A percentile compares a stretch with the other conserved stretches of the same genome.
Conservation (phyloP, 345 rosid species). For the Balakata baccata region DNA sequence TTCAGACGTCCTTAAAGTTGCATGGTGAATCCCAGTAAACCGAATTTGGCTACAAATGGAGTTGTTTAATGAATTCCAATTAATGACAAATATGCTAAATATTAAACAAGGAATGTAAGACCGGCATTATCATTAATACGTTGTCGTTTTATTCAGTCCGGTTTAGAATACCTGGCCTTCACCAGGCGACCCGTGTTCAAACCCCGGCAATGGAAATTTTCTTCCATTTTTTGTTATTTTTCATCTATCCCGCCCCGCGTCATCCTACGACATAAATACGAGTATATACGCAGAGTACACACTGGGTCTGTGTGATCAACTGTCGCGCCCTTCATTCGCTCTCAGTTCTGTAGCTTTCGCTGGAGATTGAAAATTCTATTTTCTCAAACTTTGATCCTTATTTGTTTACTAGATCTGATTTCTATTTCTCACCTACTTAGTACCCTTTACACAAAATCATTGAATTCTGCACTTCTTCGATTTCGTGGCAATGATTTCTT, state of each 20-base stretch:
- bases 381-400: background rate
- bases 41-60: too few relatives aligned
- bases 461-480: background rate
- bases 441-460: background rate
- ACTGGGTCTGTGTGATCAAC: background rate
- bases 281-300: background rate
- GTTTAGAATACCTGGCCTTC: slow-evolving; percentile 12
- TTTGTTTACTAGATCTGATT: background rate
- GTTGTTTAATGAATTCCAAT: too few relatives aligned
- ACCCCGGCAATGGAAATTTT: slow-evolving; percentile 2
- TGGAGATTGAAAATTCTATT: background rate
- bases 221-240: background rate
- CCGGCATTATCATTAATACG: background rate
- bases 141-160: slow-evolving; percentile 8
- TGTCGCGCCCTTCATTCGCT: background rate
- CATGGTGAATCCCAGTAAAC: too few relatives aligned
- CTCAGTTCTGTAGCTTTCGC: background rate
- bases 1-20: too few relatives aligned
- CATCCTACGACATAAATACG: too few relatives aligned
- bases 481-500: background rate
- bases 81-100: too few relatives aligned
- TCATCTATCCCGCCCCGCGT: too few relatives aligned
- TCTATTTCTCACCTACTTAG: background rate
- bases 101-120: too few relatives aligned
- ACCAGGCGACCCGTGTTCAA: slow-evolving; percentile 12